Evolutionary conservation across 495 filamentous ascomycete genomes (phyloP), one percentile per base, ranked within the genome.

Genomic region (Astrothelium macrocarpum): DNA sequence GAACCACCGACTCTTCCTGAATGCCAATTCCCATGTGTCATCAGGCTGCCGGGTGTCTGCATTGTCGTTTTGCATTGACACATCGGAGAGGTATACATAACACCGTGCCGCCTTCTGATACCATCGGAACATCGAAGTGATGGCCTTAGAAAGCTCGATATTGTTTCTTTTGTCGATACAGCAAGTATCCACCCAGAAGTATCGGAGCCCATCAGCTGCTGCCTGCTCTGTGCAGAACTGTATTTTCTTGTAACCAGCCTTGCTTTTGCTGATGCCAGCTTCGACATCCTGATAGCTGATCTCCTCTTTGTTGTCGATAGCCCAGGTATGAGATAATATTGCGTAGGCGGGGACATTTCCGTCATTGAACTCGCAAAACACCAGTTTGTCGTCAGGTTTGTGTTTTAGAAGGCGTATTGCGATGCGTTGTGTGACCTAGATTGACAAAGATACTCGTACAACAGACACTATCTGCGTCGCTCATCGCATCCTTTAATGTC

Each of bases 321-420:
- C 66, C 66, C 63, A 68, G n/a, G 42, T 65, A 42, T 68, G 66
- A 11, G 66, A 68, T 26, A 68, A 46, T 31, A 68, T 65, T n/a
- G 59, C 61, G 46, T 70, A 70, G 5, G 26, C 23, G 14, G 61
- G 62, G 12, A 60, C 25, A n/a, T 59, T 20, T 26, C 31, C 43
- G 26, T 65, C 63, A 16, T 31, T 31, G 64, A 68, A 68, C 16
- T 68, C 66, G 11, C 60, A 25, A 29, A 68, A 26, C 36, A 63
- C 16, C 20, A 60, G 61, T 7, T 59, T 61, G 23, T 32, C 20
- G 45, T 49, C 20, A 23, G 45, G 20, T 23, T 49, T 49, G 28
- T 25, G 32, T 45, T 68, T 61, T 45, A 66, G 42, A 2, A 68
- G 64, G 20, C 66, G 59, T 64, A 68, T 68, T 49, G 45, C 18